Evolutionary conservation across 768 basidiomycete genomes (phyloP).

Genomic region (Serendipita sp.): DNA sequence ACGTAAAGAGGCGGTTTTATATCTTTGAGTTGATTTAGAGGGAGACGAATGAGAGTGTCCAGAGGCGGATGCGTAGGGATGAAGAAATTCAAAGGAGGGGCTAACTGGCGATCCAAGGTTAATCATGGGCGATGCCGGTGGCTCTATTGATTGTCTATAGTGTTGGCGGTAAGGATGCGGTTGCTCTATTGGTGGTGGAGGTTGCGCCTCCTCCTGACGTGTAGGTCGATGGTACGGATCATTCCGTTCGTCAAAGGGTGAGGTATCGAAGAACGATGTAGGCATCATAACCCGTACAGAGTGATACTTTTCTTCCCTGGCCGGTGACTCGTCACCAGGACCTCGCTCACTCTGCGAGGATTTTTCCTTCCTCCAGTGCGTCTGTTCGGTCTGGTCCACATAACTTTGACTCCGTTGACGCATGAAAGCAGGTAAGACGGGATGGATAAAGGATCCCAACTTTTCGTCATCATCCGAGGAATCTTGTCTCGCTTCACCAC

Average conservation of each 20-base stretch:
- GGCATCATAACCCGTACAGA: neutral
- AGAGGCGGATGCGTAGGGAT: neutral
- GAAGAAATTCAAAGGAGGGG: conserved; percentile 3
- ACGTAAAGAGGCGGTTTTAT: neutral
- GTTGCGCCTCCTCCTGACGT: neutral
- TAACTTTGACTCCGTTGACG: conserved; percentile 3
- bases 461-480: neutral
- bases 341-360: neutral
- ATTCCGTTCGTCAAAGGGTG: neutral
- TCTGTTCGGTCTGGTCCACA: neutral
- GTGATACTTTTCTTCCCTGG: neutral
- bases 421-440: neutral
- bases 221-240: neutral
- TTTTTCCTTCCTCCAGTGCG: neutral
- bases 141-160: neutral
- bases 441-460: neutral
- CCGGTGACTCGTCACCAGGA: neutral
- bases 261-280: neutral
- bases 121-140: neutral
- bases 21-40: neutral
- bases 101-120: neutral
- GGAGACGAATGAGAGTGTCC: neutral
- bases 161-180: neutral
- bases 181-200: neutral
- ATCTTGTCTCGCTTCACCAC: neutral